Conservation (phyloP, 441 rosid species). For the Populus hybrid region DNA sequence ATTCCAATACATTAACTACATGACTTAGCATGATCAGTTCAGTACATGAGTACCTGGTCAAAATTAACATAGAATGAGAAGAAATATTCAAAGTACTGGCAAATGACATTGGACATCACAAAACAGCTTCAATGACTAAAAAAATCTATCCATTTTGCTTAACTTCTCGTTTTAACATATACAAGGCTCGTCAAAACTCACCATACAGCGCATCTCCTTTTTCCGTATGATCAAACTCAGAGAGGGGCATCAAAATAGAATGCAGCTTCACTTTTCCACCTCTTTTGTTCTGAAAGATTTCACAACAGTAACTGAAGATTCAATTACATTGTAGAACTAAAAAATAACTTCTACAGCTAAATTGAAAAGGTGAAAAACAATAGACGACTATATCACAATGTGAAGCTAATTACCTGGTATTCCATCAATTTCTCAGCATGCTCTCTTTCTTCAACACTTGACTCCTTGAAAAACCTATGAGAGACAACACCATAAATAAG, state of each 20-base stretch:
- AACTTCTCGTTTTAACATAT: not conserved
- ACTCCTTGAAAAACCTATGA: conserved; percentile 81
- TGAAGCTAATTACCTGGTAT: conserved; percentile 55
- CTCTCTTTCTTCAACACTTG: conserved; percentile 84
- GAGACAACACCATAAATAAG: not conserved
- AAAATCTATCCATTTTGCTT: not conserved
- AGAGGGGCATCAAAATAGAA: conserved; percentile 59
- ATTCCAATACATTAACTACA: too few species aligned
- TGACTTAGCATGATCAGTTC: too few species aligned
- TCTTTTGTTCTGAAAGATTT: conserved; percentile 54
- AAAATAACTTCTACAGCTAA: not conserved
- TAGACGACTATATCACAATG: not conserved
- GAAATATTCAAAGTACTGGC: not conserved
- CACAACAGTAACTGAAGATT: conserved; percentile 2
- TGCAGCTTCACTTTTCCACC: conserved; percentile 91
- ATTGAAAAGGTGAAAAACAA: not conserved
- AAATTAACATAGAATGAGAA: not conserved
- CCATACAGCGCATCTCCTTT: conserved; percentile 95
- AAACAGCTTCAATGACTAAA: not conserved
- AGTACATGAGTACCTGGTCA: too few species aligned
- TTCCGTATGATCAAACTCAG: conserved; percentile 77
- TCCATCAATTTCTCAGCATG: conserved; percentile 92
- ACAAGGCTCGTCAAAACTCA: conserved; percentile 26
- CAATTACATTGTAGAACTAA: not conserved
- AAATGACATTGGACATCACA: not conserved